These are phyloP conservation scores for Brettanomyces custersianus DNA, from an alignment of 805 yeast species.

Conservation along the genomic window DNA sequence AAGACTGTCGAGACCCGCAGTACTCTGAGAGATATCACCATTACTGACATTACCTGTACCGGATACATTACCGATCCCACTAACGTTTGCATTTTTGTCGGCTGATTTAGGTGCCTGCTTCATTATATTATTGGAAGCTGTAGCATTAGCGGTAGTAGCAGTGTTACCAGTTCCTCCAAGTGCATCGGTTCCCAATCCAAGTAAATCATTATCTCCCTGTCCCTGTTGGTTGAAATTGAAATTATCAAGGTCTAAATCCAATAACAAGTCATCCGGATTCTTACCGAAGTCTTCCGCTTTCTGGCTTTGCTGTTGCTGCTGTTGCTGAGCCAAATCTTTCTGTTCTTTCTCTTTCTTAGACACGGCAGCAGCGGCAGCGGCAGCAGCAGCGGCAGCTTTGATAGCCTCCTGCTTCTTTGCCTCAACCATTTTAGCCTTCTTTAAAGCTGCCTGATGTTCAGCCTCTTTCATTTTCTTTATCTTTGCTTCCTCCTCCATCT, in stretches of 20 bases:
- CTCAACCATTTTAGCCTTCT: constrained; percentile 4
- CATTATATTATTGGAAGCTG: no score
- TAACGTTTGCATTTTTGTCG: background rate
- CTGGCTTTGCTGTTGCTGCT: background rate
- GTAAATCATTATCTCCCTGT: constrained; percentile 3
- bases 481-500: constrained; percentile 15
- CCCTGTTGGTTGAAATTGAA: constrained; percentile 15
- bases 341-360: no score
- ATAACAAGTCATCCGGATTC: constrained; percentile 17
- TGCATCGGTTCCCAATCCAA: background rate
- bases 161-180: no score
- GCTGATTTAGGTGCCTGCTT: background rate
- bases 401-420: constrained; percentile 5
- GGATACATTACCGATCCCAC: no score
- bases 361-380: no score
- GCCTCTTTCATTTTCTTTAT: constrained; percentile 15
- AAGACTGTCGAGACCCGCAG: background rate
- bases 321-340: constrained; percentile 1
- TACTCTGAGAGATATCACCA: background rate
- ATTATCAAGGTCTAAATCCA: constrained; percentile 21
- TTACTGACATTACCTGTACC: background rate
- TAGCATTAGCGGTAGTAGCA: background rate
- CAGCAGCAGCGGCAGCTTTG: constrained; percentile 5
- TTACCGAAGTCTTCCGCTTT: constrained; percentile 2
- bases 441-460: constrained; percentile 6